phyloP scores from a whole-genome alignment of 208 protist genomes.

The Trypanosoma theileri region DNA sequence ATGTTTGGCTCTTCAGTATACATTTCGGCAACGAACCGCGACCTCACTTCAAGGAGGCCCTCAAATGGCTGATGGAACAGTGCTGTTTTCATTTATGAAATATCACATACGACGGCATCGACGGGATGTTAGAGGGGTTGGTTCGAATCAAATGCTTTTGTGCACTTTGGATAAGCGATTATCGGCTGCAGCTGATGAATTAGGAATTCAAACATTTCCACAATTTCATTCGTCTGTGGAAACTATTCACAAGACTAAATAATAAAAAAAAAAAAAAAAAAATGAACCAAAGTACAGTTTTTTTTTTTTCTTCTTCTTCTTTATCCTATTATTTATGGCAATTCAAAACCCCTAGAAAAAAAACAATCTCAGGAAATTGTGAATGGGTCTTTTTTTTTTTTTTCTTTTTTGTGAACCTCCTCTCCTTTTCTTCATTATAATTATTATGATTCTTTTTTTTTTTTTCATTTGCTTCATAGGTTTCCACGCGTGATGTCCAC shows the following conservation, averaged over 20 bases:
- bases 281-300: neutral
- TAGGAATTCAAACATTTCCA: constrained; percentile 73
- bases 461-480: neutral
- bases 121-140: constrained; percentile 66
- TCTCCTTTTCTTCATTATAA: neutral
- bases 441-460: constrained; percentile 8
- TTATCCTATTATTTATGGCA: neutral
- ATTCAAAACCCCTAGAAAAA: no score
- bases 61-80: constrained; percentile 52
- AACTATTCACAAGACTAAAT: neutral
- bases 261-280: constrained; percentile 18
- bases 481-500: constrained; percentile 14
- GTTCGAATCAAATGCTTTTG: constrained; percentile 50
- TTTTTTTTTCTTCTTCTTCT: neutral
- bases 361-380: neutral
- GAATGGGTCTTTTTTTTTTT: neutral
- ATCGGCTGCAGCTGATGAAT: constrained; percentile 49
- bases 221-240: constrained; percentile 15
- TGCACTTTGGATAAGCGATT: constrained; percentile 79
- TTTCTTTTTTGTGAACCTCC: neutral
- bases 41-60: constrained; percentile 32
- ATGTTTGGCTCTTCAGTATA: constrained; percentile 67
- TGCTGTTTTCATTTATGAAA: constrained; percentile 80
- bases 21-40: constrained; percentile 37
- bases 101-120: constrained; percentile 81